These are phyloP conservation scores for Diaporthe ilicicola DNA, from an alignment of 2,329 filamentous ascomycete species.

Conservation along the genomic window DNA sequence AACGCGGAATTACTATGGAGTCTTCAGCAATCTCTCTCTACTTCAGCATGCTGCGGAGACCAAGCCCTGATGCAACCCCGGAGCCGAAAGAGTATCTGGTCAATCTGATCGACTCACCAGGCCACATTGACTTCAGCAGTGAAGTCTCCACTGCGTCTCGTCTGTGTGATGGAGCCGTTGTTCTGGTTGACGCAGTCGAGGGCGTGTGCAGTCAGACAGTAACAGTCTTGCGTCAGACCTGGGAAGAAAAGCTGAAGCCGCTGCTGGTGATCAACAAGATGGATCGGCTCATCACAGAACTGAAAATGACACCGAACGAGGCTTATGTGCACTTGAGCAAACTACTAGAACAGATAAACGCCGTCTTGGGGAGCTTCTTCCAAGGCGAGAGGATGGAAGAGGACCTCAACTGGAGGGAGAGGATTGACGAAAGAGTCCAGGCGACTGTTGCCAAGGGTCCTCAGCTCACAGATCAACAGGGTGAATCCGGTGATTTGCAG, in stretches of 20 bases:
- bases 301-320: slow-evolving; percentile 91
- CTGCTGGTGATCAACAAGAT: slow-evolving; percentile 98
- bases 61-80: slow-evolving; percentile 72
- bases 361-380: slow-evolving; percentile 96
- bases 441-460: slow-evolving; percentile 71
- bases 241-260: slow-evolving; percentile 95
- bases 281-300: slow-evolving; percentile 90
- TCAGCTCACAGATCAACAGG: slow-evolving; percentile 57
- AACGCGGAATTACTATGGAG: slow-evolving; percentile 99
- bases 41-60: slow-evolving; percentile 87
- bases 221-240: slow-evolving; percentile 92
- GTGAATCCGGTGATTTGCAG: slow-evolving; percentile 66
- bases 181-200: slow-evolving; percentile 95
- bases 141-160: slow-evolving; percentile 96
- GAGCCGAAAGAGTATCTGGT: slow-evolving; percentile 90
- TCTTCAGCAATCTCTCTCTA: slow-evolving; percentile 96
- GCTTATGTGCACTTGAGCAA: slow-evolving; percentile 90
- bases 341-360: slow-evolving; percentile 94
- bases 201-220: slow-evolving; percentile 99
- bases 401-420: slow-evolving; percentile 93
- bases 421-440: slow-evolving; percentile 85
- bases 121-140: slow-evolving; percentile 98
- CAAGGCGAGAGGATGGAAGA: slow-evolving; percentile 99
- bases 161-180: slow-evolving; percentile 91
- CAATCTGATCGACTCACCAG: slow-evolving; percentile 97